Base-by-base conservation (phyloP, 192 early-diverging fungal genomes). In the Ambispora gerdemannii region DNA sequence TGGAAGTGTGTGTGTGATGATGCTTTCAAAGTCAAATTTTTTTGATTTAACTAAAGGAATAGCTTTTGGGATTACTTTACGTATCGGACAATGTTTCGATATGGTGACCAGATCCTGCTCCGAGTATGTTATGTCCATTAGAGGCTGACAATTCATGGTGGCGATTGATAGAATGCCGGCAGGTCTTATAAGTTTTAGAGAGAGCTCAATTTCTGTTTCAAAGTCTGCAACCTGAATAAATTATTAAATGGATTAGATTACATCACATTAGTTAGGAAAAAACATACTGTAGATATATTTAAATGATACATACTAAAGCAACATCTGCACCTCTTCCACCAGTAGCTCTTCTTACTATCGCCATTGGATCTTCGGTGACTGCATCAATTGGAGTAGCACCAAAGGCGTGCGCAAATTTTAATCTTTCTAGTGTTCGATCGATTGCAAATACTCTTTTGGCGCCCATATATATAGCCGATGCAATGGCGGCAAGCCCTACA, bases 11-110 rank as follows among this genome's bases (percentile, higher is more conserved):
- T 84, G 82, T 55, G 77, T 80, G 30, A 82, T 67, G 8, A 87
- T 74, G 22, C 65, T 71, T 50, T 67, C 75, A 62, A 82, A 66
- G 19, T 77, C 74, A 50, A 74, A 74, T 61, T 78, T 72, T 22
- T 77, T 76, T 2, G 55, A 34, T 19, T 62, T 50, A 0, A 82
- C 50, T 1, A 81, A 62, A 2, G 70, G 51, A 38, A 78, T 62
- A 4, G 78, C 34, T 32, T 80, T 78, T 13, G 72, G 49, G 69
- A 87, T 77, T 22, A 87, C 61, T 3, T 78, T 75, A 24, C 77
- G 77, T 17, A 76, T 76, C 3, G 82, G 83, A 65, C 83, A 87
- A 10, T 83, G 76, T 17, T 80, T 83, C 35, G 78, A 79, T 51
- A 43, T 43, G 38, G 15, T 43, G 15, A 43, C 15, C 38, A 15